phyloP scores from a whole-genome alignment of 2,329 filamentous ascomycete genomes.

The Magnaporthiopsis rhizophila region DNA sequence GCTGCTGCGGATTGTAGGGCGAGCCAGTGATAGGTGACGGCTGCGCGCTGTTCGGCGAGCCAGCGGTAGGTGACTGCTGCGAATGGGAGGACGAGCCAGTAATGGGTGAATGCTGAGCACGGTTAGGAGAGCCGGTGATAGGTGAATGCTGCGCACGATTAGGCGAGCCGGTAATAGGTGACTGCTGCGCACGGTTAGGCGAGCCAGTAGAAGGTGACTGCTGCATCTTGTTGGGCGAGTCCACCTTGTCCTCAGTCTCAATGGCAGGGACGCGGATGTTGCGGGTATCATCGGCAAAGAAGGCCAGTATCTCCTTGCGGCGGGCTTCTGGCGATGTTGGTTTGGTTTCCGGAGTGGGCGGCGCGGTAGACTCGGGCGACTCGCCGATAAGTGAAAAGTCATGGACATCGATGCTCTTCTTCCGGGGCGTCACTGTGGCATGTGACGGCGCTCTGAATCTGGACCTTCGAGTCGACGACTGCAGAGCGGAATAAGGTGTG shows the following conservation, averaged over 20 bases:
- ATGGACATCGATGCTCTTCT: background rate
- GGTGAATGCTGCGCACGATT: too few species aligned
- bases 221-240: background rate
- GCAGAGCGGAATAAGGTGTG: background rate
- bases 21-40: background rate
- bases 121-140: background rate
- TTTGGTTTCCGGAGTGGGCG: background rate
- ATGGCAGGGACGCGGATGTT: background rate
- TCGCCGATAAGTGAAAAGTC: background rate
- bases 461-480: background rate
- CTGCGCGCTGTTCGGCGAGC: background rate
- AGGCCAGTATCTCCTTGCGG: conserved; percentile 1
- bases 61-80: background rate
- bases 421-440: background rate
- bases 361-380: background rate
- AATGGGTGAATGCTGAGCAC: too few species aligned
- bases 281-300: background rate
- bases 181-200: too few species aligned
- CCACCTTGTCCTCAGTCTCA: background rate
- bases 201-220: background rate
- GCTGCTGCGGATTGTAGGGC: background rate
- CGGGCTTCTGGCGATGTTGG: background rate
- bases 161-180: too few species aligned
- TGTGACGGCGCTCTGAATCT: background rate
- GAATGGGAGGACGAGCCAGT: background rate